A percentile compares a stretch with the other conserved stretches of the same genome.
Conservation (phyloP, 805 yeast species). For the Sugiyamaella mastotermitis region DNA sequence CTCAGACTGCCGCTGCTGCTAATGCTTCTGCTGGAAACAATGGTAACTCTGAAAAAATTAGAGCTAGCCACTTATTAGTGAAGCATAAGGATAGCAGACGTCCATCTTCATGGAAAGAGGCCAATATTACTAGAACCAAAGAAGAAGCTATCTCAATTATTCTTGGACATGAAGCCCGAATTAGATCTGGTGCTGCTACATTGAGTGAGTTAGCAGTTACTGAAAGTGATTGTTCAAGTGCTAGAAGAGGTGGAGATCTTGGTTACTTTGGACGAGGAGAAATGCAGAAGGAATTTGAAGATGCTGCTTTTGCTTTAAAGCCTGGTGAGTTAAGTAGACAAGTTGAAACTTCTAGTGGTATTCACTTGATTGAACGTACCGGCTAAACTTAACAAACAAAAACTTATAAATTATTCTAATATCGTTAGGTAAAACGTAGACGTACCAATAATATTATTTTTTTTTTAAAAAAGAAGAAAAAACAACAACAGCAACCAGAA, state of each 20-base stretch:
- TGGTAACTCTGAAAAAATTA: slow-evolving; percentile 52
- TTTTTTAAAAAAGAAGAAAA: too few species aligned
- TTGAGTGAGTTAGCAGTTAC: slow-evolving; percentile 70
- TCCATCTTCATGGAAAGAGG: slow-evolving; percentile 87
- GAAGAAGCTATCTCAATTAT: slow-evolving; percentile 71
- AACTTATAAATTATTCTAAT: too few species aligned
- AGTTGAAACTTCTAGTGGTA: slow-evolving; percentile 86
- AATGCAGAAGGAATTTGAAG: slow-evolving; percentile 94
- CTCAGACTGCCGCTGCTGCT: slow-evolving; percentile 17
- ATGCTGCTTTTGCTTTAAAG: slow-evolving; percentile 72
- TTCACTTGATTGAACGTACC: slow-evolving; percentile 81
- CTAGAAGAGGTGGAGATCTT: slow-evolving; percentile 82
- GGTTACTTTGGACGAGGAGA: slow-evolving; percentile 85
- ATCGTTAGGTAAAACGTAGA: too few species aligned
- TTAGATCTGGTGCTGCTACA: slow-evolving; percentile 57
- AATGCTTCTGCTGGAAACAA: slow-evolving; percentile 20
- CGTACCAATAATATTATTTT: too few species aligned
- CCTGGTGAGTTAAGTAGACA: slow-evolving; percentile 79
- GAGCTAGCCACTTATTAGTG: slow-evolving; percentile 75
- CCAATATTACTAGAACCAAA: slow-evolving; percentile 66
- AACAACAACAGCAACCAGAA: too few species aligned
- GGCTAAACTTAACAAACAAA: slow-evolving; percentile 46
- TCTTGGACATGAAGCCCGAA: slow-evolving; percentile 49
- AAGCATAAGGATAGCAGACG: slow-evolving; percentile 81
- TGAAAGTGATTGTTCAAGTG: slow-evolving; percentile 86